These are phyloP conservation scores for Pythium rishiriense DNA, from an alignment of 352 stramenopile genomes.

Conservation along the genomic window DNA sequence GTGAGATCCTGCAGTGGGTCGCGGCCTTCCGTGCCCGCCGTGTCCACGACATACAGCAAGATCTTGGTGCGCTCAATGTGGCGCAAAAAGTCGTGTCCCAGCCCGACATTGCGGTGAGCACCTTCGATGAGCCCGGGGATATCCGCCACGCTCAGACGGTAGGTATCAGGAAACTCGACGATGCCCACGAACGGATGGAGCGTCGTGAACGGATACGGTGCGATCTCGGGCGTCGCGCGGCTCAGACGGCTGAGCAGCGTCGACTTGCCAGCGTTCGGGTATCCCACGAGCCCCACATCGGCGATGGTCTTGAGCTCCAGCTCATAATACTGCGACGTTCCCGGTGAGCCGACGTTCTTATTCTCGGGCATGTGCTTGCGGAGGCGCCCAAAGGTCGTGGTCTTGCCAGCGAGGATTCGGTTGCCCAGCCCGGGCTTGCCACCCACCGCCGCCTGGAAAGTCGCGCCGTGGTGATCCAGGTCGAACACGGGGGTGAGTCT, in stretches of 20 bases:
- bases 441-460: slow-evolving; percentile 73
- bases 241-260: slow-evolving; percentile 94
- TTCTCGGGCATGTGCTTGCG: slow-evolving; percentile 85
- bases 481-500: slow-evolving; percentile 75
- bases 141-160: slow-evolving; percentile 88
- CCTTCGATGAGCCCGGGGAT: slow-evolving; percentile 90
- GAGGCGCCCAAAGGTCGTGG: slow-evolving; percentile 75
- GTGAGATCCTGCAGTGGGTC: slow-evolving; percentile 75
- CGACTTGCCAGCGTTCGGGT: slow-evolving; percentile 99
- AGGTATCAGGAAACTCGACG: slow-evolving; percentile 95
- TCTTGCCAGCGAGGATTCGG: slow-evolving; percentile 82
- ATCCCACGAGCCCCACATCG: slow-evolving; percentile 98
- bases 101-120: slow-evolving; percentile 94
- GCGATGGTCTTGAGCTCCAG: slow-evolving; percentile 99
- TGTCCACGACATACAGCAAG: slow-evolving; percentile 87
- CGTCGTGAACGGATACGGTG: slow-evolving; percentile 98
- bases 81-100: slow-evolving; percentile 98
- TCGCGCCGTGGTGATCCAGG: slow-evolving; percentile 67
- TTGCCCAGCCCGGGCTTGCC: slow-evolving; percentile 86
- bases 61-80: slow-evolving; percentile 98
- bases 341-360: slow-evolving; percentile 87
- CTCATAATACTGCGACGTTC: slow-evolving; percentile 93
- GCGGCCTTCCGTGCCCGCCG: slow-evolving; percentile 70
- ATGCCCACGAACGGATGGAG: slow-evolving; percentile 95
- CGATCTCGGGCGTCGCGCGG: slow-evolving; percentile 93